Evolutionary conservation across 169 alveolate species (phyloP).

Genomic region (Cryptosporidium xiaoi): DNA sequence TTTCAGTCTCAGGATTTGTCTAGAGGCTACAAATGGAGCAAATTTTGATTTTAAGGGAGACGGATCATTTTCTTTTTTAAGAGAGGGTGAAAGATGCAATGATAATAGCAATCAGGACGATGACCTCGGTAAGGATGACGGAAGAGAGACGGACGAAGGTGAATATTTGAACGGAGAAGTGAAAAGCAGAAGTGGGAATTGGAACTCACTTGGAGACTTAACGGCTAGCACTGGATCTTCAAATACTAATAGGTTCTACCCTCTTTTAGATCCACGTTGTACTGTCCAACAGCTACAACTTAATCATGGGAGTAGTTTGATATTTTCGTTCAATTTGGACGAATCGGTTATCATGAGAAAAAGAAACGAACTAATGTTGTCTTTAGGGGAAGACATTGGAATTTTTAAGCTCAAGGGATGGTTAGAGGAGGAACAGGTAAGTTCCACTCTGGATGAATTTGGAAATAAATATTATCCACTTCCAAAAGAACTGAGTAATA

Average conservation of each 20-base stretch:
- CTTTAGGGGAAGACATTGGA: constrained; percentile 4
- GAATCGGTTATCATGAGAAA: constrained; percentile 41
- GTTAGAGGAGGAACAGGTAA: constrained; percentile 17
- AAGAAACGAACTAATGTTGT: constrained; percentile 26
- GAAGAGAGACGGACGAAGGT: too few relatives aligned
- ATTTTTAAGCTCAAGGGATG: constrained; percentile 1
- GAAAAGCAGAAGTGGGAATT: too few relatives aligned
- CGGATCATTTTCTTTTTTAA: too few relatives aligned
- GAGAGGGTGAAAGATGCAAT: too few relatives aligned
- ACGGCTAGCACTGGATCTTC: too few relatives aligned
- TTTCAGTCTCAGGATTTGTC: constrained; percentile 44
- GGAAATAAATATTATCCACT: background rate
- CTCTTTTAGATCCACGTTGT: constrained; percentile 55
- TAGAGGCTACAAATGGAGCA: background rate
- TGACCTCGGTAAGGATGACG: too few relatives aligned
- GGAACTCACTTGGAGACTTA: constrained; percentile 6
- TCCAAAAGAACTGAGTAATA: constrained; percentile 3
- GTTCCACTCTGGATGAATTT: background rate
- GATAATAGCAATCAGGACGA: too few relatives aligned
- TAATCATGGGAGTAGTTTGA: constrained; percentile 39
- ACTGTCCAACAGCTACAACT: constrained; percentile 49
- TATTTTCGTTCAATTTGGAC: constrained; percentile 34
- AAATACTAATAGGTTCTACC: background rate
- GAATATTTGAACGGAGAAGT: too few relatives aligned
- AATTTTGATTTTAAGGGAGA: too few relatives aligned